A percentile compares a stretch with the other conserved stretches of the same genome.
Conservation (phyloP, 768 basidiomycete species). For the Coprinopsis cinerea region DNA sequence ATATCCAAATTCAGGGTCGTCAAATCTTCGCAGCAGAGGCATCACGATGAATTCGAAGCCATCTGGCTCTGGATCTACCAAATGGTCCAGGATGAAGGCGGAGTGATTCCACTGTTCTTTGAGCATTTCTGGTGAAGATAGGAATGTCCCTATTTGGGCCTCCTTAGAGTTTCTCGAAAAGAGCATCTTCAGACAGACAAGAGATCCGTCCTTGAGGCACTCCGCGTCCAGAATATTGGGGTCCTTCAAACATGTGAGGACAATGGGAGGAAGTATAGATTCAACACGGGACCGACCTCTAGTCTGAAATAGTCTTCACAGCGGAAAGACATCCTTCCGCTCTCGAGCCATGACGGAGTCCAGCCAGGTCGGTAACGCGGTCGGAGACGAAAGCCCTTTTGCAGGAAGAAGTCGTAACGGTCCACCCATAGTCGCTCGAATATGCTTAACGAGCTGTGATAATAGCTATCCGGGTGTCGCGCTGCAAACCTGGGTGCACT, state of each 20-base stretch:
- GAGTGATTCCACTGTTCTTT: constrained; percentile 21
- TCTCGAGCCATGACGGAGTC: constrained; percentile 18
- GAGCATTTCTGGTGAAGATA: constrained; percentile 17
- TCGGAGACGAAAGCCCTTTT: constrained; percentile 22
- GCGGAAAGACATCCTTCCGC: constrained; percentile 17
- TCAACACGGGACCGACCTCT: background rate
- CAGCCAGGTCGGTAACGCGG: constrained; percentile 23
- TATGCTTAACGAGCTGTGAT: constrained; percentile 19
- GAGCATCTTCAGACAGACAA: constrained; percentile 26
- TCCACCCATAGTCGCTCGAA: constrained; percentile 24
- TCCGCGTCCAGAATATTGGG: constrained; percentile 24
- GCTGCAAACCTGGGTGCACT: background rate
- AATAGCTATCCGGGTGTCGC: constrained; percentile 8
- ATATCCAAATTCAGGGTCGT: constrained; percentile 26
- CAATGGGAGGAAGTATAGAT: background rate
- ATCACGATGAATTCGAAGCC: constrained; percentile 29
- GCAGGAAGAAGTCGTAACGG: constrained; percentile 20
- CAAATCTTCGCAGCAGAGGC: constrained; percentile 31
- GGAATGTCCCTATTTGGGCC: constrained; percentile 20
- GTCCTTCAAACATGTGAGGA: constrained; percentile 13
- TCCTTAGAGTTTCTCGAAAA: constrained; percentile 19
- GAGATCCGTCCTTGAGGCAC: constrained; percentile 18
- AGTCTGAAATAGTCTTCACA: constrained; percentile 2
- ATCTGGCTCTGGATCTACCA: constrained; percentile 14
- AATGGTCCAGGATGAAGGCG: constrained; percentile 20